phyloP scores from a whole-genome alignment of 495 filamentous ascomycete species.

The Penicillium odoratum region DNA sequence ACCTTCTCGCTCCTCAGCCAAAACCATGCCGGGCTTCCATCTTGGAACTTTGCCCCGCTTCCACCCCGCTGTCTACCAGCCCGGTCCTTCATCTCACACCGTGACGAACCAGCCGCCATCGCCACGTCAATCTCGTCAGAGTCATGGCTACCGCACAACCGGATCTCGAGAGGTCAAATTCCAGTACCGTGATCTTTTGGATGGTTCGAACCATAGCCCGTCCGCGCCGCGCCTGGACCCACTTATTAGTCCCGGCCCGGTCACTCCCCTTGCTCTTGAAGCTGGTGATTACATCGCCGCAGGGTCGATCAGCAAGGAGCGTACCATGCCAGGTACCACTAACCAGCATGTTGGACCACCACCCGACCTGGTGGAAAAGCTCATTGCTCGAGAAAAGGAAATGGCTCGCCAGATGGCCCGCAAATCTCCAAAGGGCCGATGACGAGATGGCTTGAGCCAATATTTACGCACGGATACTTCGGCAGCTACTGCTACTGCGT shows the following conservation, averaged over 20 bases:
- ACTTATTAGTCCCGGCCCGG: conserved; percentile 71
- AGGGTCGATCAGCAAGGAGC: conserved; percentile 28
- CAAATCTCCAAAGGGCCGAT: conserved; percentile 37
- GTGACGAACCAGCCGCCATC: conserved; percentile 28
- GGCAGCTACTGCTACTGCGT: conserved; percentile 19
- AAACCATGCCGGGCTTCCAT: conserved; percentile 38
- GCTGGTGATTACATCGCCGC: conserved; percentile 53
- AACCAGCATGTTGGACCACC: conserved; percentile 23
- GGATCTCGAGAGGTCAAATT: conserved; percentile 39
- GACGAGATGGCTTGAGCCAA: conserved; percentile 12
- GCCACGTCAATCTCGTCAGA: conserved; percentile 33
- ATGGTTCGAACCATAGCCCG: conserved; percentile 44
- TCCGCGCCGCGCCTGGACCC: conserved; percentile 65
- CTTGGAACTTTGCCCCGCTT: conserved; percentile 48
- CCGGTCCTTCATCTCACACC: conserved; percentile 23
- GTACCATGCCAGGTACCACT: conserved; percentile 22
- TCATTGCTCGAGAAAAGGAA: conserved; percentile 43
- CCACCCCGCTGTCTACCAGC: conserved; percentile 50
- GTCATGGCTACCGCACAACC: conserved; percentile 32
- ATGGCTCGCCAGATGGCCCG: conserved; percentile 35
- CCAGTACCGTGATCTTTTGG: conserved; percentile 43
- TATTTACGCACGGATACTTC: conserved; percentile 3
- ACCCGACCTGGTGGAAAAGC: conserved; percentile 38
- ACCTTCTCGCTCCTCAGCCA: conserved; percentile 29
- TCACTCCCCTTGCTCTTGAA: conserved; percentile 74